Conservation (phyloP, 2,329 filamentous ascomycete genomes). For the Aspergillus pseudoglaucus region DNA sequence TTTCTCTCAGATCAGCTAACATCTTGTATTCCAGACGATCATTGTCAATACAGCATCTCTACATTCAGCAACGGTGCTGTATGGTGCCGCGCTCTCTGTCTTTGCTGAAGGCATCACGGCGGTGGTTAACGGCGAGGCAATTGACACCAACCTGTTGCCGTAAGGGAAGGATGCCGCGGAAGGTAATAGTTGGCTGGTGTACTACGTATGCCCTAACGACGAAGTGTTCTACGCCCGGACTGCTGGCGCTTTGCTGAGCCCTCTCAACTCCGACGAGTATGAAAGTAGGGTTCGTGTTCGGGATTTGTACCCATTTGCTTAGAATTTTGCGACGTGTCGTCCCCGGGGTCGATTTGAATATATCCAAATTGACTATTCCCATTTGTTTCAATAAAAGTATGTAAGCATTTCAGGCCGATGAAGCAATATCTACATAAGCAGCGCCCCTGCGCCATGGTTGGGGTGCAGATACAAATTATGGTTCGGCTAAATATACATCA, state of each 20-base stretch:
- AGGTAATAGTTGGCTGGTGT: neutral
- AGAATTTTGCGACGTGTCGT: neutral
- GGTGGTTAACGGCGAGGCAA: neutral
- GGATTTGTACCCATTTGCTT: neutral
- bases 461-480: too few species aligned
- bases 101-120: neutral
- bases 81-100: neutral
- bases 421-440: too few species aligned
- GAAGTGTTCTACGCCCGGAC: neutral
- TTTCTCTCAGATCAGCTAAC: neutral
- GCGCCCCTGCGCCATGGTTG: too few species aligned
- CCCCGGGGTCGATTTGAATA: too few species aligned
- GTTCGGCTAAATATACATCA: too few species aligned
- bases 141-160: too few species aligned
- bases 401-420: too few species aligned
- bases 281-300: neutral
- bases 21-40: neutral
- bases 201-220: neutral
- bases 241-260: neutral
- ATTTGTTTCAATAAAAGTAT: too few species aligned
- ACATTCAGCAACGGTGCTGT: neutral
- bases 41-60: neutral
- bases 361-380: too few species aligned
- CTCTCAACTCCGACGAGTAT: neutral
- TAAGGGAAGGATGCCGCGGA: too few species aligned